These are phyloP conservation scores for Emydomyces testavorans DNA, from an alignment of 2,329 filamentous ascomycete genomes.

Conservation along the genomic window DNA sequence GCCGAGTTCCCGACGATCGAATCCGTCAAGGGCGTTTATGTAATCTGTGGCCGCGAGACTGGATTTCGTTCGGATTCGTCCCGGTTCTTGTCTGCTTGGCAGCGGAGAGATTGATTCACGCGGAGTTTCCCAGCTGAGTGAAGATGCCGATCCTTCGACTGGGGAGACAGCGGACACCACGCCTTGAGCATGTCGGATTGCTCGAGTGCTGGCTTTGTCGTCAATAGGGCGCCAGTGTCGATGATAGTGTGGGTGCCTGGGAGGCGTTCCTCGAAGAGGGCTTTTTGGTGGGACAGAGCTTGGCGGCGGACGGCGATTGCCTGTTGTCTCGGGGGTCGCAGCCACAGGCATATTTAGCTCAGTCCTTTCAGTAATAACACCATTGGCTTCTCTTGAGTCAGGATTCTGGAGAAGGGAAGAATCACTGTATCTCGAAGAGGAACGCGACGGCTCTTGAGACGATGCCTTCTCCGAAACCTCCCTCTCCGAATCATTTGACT, in stretches of 20 bases:
- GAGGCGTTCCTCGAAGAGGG: neutral
- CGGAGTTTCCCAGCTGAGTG: slow-evolving; percentile 8
- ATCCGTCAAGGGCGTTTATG: neutral
- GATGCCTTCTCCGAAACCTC: slow-evolving; percentile 2
- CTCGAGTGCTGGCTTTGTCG: slow-evolving; percentile 8
- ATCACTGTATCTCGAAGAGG: slow-evolving; percentile 5
- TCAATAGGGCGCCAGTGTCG: neutral
- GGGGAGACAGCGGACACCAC: slow-evolving; percentile 2
- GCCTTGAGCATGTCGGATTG: slow-evolving; percentile 11
- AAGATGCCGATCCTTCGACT: neutral
- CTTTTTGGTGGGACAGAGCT: neutral
- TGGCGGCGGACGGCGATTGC: neutral
- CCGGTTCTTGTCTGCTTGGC: neutral
- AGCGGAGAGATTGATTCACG: slow-evolving; percentile 6
- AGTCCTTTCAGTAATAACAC: neutral
- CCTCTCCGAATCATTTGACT: slow-evolving; percentile 16
- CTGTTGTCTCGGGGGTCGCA: neutral
- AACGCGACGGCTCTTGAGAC: neutral
- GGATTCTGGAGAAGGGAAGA: neutral
- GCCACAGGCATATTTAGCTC: neutral
- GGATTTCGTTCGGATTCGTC: neutral
- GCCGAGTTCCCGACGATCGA: neutral
- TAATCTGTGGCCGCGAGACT: neutral
- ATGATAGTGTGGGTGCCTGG: neutral
- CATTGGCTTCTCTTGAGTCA: neutral